Evolutionary conservation across 768 basidiomycete species (phyloP).

Genomic region (Leccinum incarnatum): DNA sequence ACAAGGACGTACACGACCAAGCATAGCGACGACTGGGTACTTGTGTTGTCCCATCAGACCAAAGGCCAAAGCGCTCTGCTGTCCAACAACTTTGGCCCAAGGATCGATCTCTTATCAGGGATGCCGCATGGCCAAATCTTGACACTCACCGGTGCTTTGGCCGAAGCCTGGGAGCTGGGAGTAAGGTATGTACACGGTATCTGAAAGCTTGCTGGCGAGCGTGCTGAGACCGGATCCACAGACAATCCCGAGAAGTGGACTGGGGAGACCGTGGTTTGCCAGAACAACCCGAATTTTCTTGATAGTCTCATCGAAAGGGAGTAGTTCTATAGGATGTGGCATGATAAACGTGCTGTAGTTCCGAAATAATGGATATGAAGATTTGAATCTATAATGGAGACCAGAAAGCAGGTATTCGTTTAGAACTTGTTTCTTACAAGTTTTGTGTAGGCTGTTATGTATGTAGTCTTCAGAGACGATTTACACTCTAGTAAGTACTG

Average conservation of each 20-base stretch:
- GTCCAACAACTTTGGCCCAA: conserved; percentile 63
- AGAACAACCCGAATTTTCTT: conserved; percentile 28
- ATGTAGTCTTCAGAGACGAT: no score
- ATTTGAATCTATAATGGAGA: no score
- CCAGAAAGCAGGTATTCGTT: no score
- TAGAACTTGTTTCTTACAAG: neutral
- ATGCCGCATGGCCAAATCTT: neutral
- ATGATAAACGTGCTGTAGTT: conserved; percentile 2
- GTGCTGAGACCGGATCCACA: conserved; percentile 86
- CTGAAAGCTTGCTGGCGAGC: conserved; percentile 58
- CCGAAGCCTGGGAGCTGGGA: conserved; percentile 68
- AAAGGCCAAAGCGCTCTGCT: conserved; percentile 78
- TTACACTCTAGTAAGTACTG: no score
- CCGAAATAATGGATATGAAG: neutral
- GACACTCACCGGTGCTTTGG: conserved; percentile 64
- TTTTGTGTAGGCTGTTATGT: no score
- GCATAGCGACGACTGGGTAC: conserved; percentile 87
- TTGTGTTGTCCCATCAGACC: conserved; percentile 64
- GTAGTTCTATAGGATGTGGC: conserved; percentile 11
- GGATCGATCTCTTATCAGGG: neutral
- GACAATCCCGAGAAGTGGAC: conserved; percentile 77
- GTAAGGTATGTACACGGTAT: conserved; percentile 63
- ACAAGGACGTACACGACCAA: conserved; percentile 63
- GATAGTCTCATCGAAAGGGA: conserved; percentile 29
- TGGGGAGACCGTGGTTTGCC: conserved; percentile 35